phyloP scores from a whole-genome alignment of 257 asterid species.

The Solanum dulcamara region DNA sequence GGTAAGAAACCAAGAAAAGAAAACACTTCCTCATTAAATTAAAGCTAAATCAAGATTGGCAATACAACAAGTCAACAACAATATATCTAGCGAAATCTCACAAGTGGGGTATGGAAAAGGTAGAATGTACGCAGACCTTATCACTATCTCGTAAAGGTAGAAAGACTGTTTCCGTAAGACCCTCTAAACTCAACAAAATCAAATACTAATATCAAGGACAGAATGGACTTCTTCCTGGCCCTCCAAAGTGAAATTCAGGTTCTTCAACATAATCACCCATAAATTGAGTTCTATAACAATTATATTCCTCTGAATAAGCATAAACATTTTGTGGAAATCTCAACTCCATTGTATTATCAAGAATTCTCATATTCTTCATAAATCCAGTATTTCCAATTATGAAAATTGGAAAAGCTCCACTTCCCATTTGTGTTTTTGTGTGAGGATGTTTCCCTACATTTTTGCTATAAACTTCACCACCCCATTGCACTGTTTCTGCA shows the following conservation, averaged over 20 bases:
- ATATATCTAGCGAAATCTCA: no score
- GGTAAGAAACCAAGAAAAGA: no score
- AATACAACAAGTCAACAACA: no score
- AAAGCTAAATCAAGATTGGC: not conserved
- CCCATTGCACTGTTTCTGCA: conserved; percentile 55
- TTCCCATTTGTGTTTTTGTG: conserved; percentile 50
- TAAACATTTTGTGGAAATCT: conserved; percentile 24
- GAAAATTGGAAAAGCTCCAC: conserved; percentile 23
- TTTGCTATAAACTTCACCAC: conserved; percentile 63
- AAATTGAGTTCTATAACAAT: conserved; percentile 28
- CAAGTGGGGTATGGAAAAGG: no score
- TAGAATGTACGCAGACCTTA: no score
- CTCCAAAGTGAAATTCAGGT: conserved; percentile 68
- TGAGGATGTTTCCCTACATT: conserved; percentile 42
- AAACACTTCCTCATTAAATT: no score
- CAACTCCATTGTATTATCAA: conserved; percentile 15
- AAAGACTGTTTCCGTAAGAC: no score
- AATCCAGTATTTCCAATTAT: conserved; percentile 18
- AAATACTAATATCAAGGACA: conserved; percentile 26
- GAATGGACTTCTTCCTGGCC: conserved; percentile 33
- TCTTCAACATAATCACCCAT: conserved; percentile 34
- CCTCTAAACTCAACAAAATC: no score
- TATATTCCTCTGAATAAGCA: conserved; percentile 35
- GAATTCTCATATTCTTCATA: conserved; percentile 38
- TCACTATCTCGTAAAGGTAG: no score